Conservation (phyloP, 306 rosid genomes). For the Vigna hirtella region DNA sequence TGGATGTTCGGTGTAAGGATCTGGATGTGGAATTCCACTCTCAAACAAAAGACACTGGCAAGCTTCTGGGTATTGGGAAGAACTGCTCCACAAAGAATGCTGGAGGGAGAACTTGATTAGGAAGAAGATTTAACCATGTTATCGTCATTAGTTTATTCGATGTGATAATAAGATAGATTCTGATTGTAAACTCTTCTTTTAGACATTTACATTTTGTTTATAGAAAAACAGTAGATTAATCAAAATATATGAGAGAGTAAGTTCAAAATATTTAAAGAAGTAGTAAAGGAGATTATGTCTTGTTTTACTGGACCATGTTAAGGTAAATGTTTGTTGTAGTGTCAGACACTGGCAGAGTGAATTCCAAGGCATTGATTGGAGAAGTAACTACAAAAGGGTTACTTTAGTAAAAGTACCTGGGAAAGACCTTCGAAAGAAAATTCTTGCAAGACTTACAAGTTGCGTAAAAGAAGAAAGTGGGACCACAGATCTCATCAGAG, state of each 20-base stretch:
- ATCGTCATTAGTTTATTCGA: neutral
- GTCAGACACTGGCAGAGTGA: no score
- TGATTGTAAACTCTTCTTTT: neutral
- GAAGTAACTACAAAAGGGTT: no score
- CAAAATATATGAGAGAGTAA: no score
- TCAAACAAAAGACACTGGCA: slow-evolving; percentile 41
- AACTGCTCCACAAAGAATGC: slow-evolving; percentile 8
- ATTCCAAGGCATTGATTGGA: no score
- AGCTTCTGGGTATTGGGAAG: slow-evolving; percentile 34
- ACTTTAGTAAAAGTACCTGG: no score
- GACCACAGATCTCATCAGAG: neutral
- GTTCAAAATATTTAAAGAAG: no score
- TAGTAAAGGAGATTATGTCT: no score
- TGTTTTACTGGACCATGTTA: neutral
- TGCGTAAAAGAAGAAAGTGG: neutral
- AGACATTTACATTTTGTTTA: neutral
- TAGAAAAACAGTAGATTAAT: neutral
- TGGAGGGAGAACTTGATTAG: neutral
- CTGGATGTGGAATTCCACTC: slow-evolving; percentile 42
- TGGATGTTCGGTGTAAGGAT: slow-evolving; percentile 36
- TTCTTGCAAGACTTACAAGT: neutral
- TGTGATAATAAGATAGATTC: neutral
- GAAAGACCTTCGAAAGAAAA: no score
- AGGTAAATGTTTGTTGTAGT: no score
- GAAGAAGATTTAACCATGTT: neutral